A percentile compares a stretch with the other conserved stretches of the same genome.
phyloP scores from a whole-genome alignment of 306 rosid species.

The Delonix regia region DNA sequence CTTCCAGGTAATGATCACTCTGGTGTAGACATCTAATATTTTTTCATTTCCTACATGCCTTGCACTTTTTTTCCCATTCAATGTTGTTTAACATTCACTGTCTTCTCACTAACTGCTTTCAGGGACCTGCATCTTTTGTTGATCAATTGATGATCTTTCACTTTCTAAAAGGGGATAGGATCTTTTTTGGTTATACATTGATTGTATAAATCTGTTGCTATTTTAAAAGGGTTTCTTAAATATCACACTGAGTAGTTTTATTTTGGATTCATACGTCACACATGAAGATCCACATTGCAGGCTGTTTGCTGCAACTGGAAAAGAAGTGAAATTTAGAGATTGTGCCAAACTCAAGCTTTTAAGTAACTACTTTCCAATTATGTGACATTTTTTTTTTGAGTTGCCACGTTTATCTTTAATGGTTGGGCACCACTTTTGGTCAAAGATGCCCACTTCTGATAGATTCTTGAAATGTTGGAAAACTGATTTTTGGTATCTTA shows the following conservation, averaged over 20 bases:
- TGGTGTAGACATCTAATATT: background rate
- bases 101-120: background rate
- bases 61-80: background rate
- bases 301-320: background rate
- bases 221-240: background rate
- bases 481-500: background rate
- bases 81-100: background rate
- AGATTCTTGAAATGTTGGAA: background rate
- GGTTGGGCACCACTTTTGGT: background rate
- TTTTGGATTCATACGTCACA: background rate
- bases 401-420: background rate
- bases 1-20: conserved; percentile 63
- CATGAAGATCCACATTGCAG: background rate
- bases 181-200: background rate
- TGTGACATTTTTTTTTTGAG: background rate
- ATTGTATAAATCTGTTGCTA: background rate
- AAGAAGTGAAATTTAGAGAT: background rate
- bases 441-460: background rate
- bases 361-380: background rate
- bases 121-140: background rate
- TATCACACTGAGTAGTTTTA: background rate
- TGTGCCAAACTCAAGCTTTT: background rate
- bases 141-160: background rate
- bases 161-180: background rate
- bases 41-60: background rate